These are phyloP conservation scores for Debaryomyces fabryi DNA, from an alignment of 1,139 yeast genomes.

Conservation along the genomic window DNA sequence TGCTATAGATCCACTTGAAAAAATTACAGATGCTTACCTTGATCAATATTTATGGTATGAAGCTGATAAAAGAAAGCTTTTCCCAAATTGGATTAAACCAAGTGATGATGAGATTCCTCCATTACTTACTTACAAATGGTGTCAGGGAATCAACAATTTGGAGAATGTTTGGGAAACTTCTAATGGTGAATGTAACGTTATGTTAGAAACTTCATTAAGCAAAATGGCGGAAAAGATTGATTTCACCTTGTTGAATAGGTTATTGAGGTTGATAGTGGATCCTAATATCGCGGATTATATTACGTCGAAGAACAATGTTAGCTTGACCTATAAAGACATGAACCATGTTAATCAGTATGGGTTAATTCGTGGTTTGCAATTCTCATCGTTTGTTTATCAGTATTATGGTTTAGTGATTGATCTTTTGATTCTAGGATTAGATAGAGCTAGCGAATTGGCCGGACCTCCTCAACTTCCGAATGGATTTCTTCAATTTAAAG, in stretches of 20 bases:
- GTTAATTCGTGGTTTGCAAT: constrained; percentile 83
- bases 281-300: constrained; percentile 94
- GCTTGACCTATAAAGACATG: constrained; percentile 90
- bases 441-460: constrained; percentile 85
- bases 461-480: constrained; percentile 77
- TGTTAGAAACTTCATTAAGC: constrained; percentile 73
- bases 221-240: constrained; percentile 85
- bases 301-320: constrained; percentile 86
- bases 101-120: constrained; percentile 95
- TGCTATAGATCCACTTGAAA: constrained; percentile 87
- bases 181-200: constrained; percentile 79
- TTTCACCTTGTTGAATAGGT: constrained; percentile 79
- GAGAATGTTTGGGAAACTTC: constrained; percentile 76
- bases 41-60: constrained; percentile 98
- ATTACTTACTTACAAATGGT: constrained; percentile 88
- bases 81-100: constrained; percentile 97
- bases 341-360: constrained; percentile 90
- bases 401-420: constrained; percentile 88
- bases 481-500: constrained; percentile 72
- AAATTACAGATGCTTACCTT: constrained; percentile 92
- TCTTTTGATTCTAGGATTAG: constrained; percentile 77
- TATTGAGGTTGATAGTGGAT: constrained; percentile 80
- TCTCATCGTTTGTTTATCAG: constrained; percentile 86
- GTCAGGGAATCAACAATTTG: constrained; percentile 88
- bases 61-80: constrained; percentile 81